A percentile compares a stretch with the other conserved stretches of the same genome.
Evolutionary conservation across 495 filamentous ascomycete species (phyloP).

Genomic region (Penicillium samsonianum): DNA sequence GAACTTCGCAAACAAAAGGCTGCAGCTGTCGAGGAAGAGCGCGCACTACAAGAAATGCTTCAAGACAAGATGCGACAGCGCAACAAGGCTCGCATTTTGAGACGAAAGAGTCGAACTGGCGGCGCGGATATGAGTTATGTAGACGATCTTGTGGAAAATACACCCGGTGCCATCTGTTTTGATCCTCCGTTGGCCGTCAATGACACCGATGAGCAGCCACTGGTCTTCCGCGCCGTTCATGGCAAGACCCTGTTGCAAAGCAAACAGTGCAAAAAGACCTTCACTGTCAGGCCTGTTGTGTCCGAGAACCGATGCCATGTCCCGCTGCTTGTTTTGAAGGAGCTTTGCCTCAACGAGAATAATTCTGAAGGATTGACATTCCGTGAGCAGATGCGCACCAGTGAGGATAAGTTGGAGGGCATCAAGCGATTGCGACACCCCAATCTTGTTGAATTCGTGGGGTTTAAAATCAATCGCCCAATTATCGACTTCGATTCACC

Average conservation of each 20-base stretch:
- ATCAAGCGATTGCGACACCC: constrained; percentile 73
- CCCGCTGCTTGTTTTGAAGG: constrained; percentile 70
- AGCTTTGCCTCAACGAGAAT: constrained; percentile 41
- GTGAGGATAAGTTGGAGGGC: constrained; percentile 72
- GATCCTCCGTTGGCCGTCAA: constrained; percentile 67
- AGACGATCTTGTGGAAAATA: constrained; percentile 40
- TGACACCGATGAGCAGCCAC: constrained; percentile 54
- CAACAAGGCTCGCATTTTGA: constrained; percentile 38
- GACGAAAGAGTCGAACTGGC: constrained; percentile 43
- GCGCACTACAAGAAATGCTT: constrained; percentile 70
- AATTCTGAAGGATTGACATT: constrained; percentile 49
- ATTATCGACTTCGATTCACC: constrained; percentile 26
- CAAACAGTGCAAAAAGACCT: constrained; percentile 58
- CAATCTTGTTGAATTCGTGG: constrained; percentile 75
- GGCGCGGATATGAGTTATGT: constrained; percentile 35
- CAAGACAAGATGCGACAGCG: constrained; percentile 68
- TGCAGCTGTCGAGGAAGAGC: constrained; percentile 68
- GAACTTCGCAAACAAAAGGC: constrained; percentile 56
- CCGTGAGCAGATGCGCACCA: constrained; percentile 56
- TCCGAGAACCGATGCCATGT: constrained; percentile 48
- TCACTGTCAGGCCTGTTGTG: constrained; percentile 66
- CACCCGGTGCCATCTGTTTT: constrained; percentile 59
- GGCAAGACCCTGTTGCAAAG: constrained; percentile 61
- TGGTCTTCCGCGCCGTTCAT: constrained; percentile 65
- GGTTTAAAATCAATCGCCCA: constrained; percentile 69